Conservation (phyloP, 2,329 filamentous ascomycete species). For the Trematosphaeria pertusa region DNA sequence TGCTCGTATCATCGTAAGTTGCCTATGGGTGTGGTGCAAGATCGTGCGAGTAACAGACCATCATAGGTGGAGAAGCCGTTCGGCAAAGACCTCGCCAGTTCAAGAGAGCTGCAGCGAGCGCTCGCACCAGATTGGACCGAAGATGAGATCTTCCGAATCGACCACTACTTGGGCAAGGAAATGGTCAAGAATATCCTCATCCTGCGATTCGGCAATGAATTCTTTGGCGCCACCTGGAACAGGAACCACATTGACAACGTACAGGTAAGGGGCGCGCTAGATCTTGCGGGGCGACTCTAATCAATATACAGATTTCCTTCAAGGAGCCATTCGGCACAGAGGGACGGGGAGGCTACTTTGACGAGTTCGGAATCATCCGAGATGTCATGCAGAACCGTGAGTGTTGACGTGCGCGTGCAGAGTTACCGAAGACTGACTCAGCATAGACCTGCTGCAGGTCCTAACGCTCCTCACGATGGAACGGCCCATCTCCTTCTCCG, state of each 20-base stretch:
- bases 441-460: slow-evolving; percentile 83
- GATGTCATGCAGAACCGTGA: slow-evolving; percentile 98
- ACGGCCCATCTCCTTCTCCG: slow-evolving; percentile 95
- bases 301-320: slow-evolving; percentile 77
- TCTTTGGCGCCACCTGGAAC: slow-evolving; percentile 99
- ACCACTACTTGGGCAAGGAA: slow-evolving; percentile 99
- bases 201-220: slow-evolving; percentile 96
- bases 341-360: slow-evolving; percentile 97
- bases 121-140: slow-evolving; percentile 98
- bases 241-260: slow-evolving; percentile 99
- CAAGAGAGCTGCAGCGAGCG: slow-evolving; percentile 91
- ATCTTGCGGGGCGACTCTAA: slow-evolving; percentile 16
- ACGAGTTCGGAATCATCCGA: slow-evolving; percentile 98
- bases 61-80: slow-evolving; percentile 96
- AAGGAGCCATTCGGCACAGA: slow-evolving; percentile 99
- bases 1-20: slow-evolving; percentile 86
- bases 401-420: slow-evolving; percentile 27
- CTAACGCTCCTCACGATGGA: slow-evolving; percentile 98
- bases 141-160: slow-evolving; percentile 98
- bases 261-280: slow-evolving; percentile 60
- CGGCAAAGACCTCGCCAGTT: slow-evolving; percentile 94
- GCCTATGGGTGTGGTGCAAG: too few species aligned
- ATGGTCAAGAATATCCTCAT: slow-evolving; percentile 99
- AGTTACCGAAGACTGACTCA: slow-evolving; percentile 20
- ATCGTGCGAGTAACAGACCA: too few species aligned